phyloP scores from a whole-genome alignment of 192 early-diverging fungal genomes.

The Gaertneriomyces sp. region DNA sequence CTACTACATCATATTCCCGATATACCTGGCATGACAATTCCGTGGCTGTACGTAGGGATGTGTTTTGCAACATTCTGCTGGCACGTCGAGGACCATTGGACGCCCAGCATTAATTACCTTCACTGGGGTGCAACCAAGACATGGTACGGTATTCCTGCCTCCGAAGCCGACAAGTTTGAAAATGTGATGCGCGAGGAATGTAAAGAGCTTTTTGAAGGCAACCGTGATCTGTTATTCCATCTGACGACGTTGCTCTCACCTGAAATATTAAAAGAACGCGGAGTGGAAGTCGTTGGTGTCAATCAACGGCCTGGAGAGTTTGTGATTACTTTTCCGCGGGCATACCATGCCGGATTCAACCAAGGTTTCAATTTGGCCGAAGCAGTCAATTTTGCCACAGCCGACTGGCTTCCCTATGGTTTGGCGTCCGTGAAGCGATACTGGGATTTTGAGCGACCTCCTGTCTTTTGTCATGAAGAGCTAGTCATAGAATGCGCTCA shows the following conservation, averaged over 20 bases:
- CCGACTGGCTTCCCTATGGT: constrained; percentile 86
- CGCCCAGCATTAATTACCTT: constrained; percentile 95
- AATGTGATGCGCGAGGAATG: constrained; percentile 71
- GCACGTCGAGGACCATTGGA: constrained; percentile 98
- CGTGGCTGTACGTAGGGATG: constrained; percentile 97
- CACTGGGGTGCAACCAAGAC: constrained; percentile 95
- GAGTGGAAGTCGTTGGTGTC: constrained; percentile 70
- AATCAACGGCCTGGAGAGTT: constrained; percentile 93
- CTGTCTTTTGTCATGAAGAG: constrained; percentile 95
- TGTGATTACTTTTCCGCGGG: constrained; percentile 89
- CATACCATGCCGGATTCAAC: constrained; percentile 96
- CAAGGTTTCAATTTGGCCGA: constrained; percentile 96
- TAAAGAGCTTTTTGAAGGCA: constrained; percentile 83
- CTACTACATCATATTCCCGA: constrained; percentile 88
- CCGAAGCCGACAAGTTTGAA: constrained; percentile 78
- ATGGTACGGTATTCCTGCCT: constrained; percentile 92
- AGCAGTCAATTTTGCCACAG: constrained; percentile 94
- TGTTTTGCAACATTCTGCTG: constrained; percentile 94
- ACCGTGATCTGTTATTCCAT: constrained; percentile 92
- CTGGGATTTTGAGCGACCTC: constrained; percentile 70
- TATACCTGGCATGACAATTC: constrained; percentile 96
- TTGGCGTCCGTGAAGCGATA: constrained; percentile 78
- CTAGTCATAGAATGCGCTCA: constrained; percentile 41
- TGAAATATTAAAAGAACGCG: constrained; percentile 60
- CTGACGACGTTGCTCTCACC: constrained; percentile 90